Conservation (phyloP, 176 grass and related monocot genomes). For the Avena eriantha region DNA sequence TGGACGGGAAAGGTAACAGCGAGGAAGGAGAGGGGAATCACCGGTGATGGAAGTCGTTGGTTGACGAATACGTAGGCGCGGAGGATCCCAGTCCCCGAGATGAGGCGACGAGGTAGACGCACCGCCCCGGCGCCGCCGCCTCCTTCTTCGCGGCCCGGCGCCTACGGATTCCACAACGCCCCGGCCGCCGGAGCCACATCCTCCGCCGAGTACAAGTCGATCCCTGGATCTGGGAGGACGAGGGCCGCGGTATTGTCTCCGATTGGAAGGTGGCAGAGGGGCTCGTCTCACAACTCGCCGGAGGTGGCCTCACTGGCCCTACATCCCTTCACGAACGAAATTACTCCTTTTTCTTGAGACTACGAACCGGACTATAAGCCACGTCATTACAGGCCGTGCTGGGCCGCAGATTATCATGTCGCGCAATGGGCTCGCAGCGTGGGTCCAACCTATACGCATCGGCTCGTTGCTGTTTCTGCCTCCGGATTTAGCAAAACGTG, state of each 20-base stretch:
- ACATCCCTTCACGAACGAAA: too few species aligned
- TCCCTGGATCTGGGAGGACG: constrained; percentile 17
- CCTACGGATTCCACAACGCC: too few species aligned
- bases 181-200: neutral
- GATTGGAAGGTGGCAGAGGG: constrained; percentile 52
- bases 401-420: too few species aligned
- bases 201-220: neutral
- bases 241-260: constrained; percentile 10
- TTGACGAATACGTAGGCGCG: constrained; percentile 76
- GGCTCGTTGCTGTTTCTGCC: too few species aligned
- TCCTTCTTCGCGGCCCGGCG: neutral
- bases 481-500: too few species aligned
- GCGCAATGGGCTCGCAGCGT: too few species aligned
- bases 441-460: too few species aligned
- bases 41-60: constrained; percentile 77
- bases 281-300: constrained; percentile 37
- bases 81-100: constrained; percentile 37
- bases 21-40: constrained; percentile 3
- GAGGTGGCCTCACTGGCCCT: neutral
- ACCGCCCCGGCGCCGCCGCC: constrained; percentile 42
- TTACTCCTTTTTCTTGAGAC: too few species aligned
- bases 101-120: constrained; percentile 60
- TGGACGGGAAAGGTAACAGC: too few species aligned
- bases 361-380: too few species aligned
- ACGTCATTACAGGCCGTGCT: too few species aligned